Evolutionary conservation across 2,329 filamentous ascomycete species (phyloP), one percentile per base, ranked within the genome.

Genomic region (Ascosphaera apis): DNA sequence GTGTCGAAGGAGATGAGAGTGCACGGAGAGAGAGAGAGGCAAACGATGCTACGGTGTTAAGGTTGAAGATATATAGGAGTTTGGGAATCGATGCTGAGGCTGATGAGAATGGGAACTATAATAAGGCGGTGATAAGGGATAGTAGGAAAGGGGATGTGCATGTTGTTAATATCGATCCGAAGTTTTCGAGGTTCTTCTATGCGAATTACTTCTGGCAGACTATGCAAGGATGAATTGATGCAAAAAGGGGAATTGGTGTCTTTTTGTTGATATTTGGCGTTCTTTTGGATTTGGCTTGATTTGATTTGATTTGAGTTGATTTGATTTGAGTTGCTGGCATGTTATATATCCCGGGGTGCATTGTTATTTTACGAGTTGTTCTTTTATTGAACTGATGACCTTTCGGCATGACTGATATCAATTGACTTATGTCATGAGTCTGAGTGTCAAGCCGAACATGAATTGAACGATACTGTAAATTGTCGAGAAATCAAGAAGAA

Each of bases 181-280:
- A 88, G 59, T 84, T 92, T 53, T 86, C 80, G 39, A 68, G 75
- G 42, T 86, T 78, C 53, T 93, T 91, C 51, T 92, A 93, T 49
- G 81, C 84, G 15, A 91, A 92, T 48, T 91, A 91, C 53, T 91
- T 95, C 51, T 98, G 88, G 88, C 68, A 82, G 48, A 86, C 74
- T 19, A 63, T 93, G 53, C 91, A 61, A 54, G 54, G 51, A 23
- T 58, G 42, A 45, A 11, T 6, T 5, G 21, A 25, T 6, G 21
- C 5, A 11, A 11, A 11, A 25, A 25, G 21, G 21, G 5, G 6
- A 25, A 25, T 5, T 11, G 5, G 21, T 25, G 6, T 25, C 11
- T 25, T 25, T 25, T 11, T 6, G 21, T 25, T 25, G 21, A 6
- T 25, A 11, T 11, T 6, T 5, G 21, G 21, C 21, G 21, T 25